These are phyloP conservation scores for Globisporangium apiculatum DNA, from an alignment of 352 stramenopile genomes.

Conservation along the genomic window DNA sequence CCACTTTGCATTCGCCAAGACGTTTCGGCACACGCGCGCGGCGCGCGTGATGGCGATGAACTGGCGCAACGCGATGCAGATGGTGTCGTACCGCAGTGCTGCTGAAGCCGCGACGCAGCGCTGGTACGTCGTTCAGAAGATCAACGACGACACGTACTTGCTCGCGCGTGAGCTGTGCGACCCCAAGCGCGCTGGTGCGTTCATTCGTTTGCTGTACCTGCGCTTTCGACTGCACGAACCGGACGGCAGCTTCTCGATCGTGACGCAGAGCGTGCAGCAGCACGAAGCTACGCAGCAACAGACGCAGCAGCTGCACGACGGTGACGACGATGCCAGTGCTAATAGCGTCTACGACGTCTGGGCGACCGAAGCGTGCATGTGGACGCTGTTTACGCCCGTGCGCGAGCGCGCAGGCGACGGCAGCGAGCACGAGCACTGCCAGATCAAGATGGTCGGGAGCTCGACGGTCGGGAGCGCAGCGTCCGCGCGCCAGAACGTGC, in stretches of 20 bases:
- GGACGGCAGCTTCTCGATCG: not conserved
- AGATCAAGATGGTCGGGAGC: slow-evolving; percentile 31
- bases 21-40: slow-evolving; percentile 27
- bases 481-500: slow-evolving; percentile 15
- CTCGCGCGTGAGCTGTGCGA: slow-evolving; percentile 26
- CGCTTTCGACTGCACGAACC: slow-evolving; percentile 29
- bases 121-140: slow-evolving; percentile 30
- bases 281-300: no score
- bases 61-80: slow-evolving; percentile 36
- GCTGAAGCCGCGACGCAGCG: slow-evolving; percentile 27
- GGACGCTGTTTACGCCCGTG: slow-evolving; percentile 31
- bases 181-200: slow-evolving; percentile 21
- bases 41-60: slow-evolving; percentile 31
- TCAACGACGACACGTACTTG: slow-evolving; percentile 58
- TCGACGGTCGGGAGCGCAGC: slow-evolving; percentile 12
- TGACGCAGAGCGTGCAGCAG: not conserved
- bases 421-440: slow-evolving; percentile 25
- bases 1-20: slow-evolving; percentile 42
- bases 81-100: slow-evolving; percentile 33
- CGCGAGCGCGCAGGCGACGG: slow-evolving; percentile 6
- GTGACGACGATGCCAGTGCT: not conserved
- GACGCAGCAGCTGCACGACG: slow-evolving; percentile 12
- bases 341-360: not conserved
- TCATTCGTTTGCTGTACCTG: slow-evolving; percentile 19
- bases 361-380: slow-evolving; percentile 26